These are phyloP conservation scores for Lactarius psammicola DNA, from an alignment of 768 basidiomycete species.

Conservation along the genomic window DNA sequence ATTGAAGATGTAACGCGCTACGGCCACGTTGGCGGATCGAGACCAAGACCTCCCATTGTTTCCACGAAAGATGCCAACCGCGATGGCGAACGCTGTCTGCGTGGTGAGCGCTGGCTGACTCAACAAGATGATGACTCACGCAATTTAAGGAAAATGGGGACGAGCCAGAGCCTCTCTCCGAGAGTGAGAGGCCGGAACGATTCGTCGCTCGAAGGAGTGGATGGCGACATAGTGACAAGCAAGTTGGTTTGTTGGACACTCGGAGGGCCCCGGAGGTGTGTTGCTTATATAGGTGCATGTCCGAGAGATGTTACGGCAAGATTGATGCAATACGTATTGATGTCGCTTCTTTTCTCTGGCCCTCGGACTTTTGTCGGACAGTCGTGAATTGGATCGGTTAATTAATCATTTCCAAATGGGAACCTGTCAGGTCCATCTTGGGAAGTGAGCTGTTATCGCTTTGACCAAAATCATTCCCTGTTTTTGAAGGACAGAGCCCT, in stretches of 20 bases:
- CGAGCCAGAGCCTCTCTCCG: neutral
- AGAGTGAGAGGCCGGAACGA: constrained; percentile 7
- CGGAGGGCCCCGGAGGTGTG: too few relatives aligned
- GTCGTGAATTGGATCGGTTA: too few relatives aligned
- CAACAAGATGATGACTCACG: constrained; percentile 1
- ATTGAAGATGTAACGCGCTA: neutral
- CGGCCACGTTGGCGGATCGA: neutral
- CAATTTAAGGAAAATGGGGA: neutral
- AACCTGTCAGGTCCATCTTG: too few relatives aligned
- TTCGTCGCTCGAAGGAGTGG: neutral
- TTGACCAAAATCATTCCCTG: too few relatives aligned
- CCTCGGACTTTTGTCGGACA: neutral
- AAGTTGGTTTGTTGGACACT: neutral
- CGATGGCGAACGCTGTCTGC: constrained; percentile 13
- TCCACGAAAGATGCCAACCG: constrained; percentile 11
- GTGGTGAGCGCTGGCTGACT: neutral
- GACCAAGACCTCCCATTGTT: constrained; percentile 18
- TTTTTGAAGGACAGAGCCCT: too few relatives aligned
- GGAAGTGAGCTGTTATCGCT: too few relatives aligned
- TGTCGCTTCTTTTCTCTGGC: too few relatives aligned
- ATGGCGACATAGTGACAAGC: neutral
- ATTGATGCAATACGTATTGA: too few relatives aligned
- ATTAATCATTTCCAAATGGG: too few relatives aligned
- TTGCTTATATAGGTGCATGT: neutral
- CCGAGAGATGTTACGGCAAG: neutral